Percentiles rank a stretch among this genome's conserved stretches.
Conservation (phyloP, 768 basidiomycete species). For the Leccinum longicurvipes region DNA sequence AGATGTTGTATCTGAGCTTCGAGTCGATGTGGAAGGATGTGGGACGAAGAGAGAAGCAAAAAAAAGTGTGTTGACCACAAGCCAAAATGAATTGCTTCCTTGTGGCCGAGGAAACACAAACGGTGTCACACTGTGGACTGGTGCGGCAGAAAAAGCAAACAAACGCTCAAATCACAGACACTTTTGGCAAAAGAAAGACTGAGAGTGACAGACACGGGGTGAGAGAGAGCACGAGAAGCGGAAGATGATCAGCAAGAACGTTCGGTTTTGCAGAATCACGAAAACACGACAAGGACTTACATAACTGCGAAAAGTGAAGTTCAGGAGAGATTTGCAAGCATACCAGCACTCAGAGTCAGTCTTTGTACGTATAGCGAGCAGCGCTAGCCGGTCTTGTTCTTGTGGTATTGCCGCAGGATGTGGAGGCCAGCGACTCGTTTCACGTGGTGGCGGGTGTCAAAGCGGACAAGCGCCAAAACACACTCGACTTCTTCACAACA, state of each 20-base stretch:
- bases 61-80: slow-evolving; percentile 30
- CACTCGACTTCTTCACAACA: slow-evolving; percentile 28
- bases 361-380: slow-evolving; percentile 19
- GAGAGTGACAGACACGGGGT: slow-evolving; percentile 18
- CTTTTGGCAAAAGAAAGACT: slow-evolving; percentile 16
- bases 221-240: slow-evolving; percentile 16
- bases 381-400: slow-evolving; percentile 15
- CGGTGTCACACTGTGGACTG: slow-evolving; percentile 10
- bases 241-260: slow-evolving; percentile 22
- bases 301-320: slow-evolving; percentile 30
- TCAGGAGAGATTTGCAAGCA: slow-evolving; percentile 28
- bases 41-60: slow-evolving; percentile 19
- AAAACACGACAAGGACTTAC: slow-evolving; percentile 32
- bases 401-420: slow-evolving; percentile 23
- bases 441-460: slow-evolving; percentile 32
- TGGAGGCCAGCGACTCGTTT: slow-evolving; percentile 21
- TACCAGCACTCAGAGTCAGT: slow-evolving; percentile 31
- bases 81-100: slow-evolving; percentile 24
- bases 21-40: slow-evolving; percentile 19
- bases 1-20: slow-evolving; percentile 16
- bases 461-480: slow-evolving; percentile 25
- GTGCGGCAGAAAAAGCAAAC: slow-evolving; percentile 25
- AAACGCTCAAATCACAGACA: slow-evolving; percentile 33
- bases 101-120: slow-evolving; percentile 23
- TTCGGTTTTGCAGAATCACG: slow-evolving; percentile 18